A percentile compares a stretch with the other conserved stretches of the same genome.
These are phyloP conservation scores for Ophiocytium majus DNA, from an alignment of 352 stramenopile genomes.

Conservation along the genomic window DNA sequence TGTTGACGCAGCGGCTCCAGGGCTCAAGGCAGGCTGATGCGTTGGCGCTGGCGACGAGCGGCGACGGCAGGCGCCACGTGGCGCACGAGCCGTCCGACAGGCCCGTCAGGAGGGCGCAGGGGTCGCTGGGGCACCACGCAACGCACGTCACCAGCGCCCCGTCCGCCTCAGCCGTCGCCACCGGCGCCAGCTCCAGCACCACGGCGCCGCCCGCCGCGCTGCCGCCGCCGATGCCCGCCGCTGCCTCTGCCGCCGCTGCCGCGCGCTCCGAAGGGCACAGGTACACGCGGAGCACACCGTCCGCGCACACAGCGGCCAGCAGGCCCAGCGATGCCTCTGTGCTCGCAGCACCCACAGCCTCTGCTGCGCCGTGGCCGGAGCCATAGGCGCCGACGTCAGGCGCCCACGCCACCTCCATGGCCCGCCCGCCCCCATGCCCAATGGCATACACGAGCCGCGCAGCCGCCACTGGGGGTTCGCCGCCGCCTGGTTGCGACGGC, in stretches of 20 bases:
- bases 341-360: neutral
- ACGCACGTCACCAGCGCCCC: neutral
- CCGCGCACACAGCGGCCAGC: neutral
- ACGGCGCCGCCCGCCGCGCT: too few species aligned
- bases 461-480: too few species aligned
- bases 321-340: neutral
- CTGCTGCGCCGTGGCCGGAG: neutral
- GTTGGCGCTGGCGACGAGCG: too few species aligned
- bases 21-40: neutral
- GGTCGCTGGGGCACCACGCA: neutral
- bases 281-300: neutral
- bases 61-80: neutral
- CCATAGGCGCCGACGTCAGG: neutral
- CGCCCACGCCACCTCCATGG: neutral
- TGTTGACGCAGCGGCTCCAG: neutral
- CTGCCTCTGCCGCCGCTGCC: neutral
- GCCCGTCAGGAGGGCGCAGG: neutral
- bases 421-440: neutral
- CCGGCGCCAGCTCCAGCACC: neutral
- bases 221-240: neutral
- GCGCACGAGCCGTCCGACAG: neutral
- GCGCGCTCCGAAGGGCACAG: neutral
- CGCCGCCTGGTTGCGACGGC: neutral
- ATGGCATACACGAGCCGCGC: neutral
- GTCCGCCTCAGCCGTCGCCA: neutral